A percentile compares a stretch with the other conserved stretches of the same genome.
Evolutionary conservation across 345 rosid genomes (phyloP).

Genomic region (Corymbia maculata): DNA sequence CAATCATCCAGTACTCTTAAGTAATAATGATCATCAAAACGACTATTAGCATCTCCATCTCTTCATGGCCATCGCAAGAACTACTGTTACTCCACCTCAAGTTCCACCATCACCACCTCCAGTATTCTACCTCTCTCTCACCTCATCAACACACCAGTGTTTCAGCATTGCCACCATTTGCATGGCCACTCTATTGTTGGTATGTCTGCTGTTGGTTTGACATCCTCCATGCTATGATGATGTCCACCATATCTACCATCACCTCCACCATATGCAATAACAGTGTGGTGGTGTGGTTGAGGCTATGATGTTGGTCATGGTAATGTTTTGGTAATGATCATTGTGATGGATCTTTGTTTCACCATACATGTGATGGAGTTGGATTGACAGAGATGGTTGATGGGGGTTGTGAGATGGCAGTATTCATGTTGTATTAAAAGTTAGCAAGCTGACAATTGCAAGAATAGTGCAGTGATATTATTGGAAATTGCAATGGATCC

Average conservation of each 20-base stretch:
- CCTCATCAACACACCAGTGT: neutral
- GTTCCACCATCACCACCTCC: neutral
- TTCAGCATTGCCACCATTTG: neutral
- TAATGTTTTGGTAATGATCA: neutral
- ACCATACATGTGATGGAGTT: neutral
- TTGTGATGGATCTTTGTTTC: neutral
- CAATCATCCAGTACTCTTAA: neutral
- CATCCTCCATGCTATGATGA: neutral
- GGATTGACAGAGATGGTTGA: neutral
- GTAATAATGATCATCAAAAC: neutral
- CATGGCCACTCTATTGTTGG: neutral
- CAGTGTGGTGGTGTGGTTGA: neutral
- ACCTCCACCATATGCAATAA: neutral
- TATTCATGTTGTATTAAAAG: neutral
- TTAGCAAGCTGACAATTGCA: neutral
- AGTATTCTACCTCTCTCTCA: neutral
- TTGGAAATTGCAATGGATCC: neutral
- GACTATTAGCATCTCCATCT: neutral
- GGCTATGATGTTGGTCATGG: neutral
- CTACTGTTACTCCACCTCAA: neutral
- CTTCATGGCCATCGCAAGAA: neutral
- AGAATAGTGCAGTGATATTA: neutral
- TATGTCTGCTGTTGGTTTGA: neutral
- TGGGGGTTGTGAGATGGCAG: neutral
- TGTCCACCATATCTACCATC: neutral